phyloP scores from a whole-genome alignment of 257 asterid species.

The Solanum dulcamara region DNA sequence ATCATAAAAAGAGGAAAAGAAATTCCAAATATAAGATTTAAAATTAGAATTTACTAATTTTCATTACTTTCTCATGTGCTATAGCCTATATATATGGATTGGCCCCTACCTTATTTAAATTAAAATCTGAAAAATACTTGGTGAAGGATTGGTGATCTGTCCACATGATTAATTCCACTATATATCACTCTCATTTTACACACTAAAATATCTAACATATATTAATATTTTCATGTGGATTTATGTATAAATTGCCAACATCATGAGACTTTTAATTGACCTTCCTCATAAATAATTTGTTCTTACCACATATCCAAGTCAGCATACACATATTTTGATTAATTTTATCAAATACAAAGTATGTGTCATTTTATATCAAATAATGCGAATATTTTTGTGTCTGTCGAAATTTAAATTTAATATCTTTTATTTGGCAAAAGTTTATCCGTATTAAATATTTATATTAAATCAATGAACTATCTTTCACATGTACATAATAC shows the following conservation, averaged over 20 bases:
- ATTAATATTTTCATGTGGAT: background rate
- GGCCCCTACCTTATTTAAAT: background rate
- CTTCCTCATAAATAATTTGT: background rate
- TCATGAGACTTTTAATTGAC: background rate
- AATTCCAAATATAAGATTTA: background rate
- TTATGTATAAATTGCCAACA: background rate
- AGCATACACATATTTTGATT: background rate
- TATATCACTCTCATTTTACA: background rate
- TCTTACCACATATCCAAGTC: background rate
- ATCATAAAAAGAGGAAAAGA: background rate
- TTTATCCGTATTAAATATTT: too few species aligned
- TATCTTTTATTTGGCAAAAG: background rate
- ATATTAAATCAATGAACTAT: too few species aligned
- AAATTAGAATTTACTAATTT: background rate
- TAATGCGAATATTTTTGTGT: background rate
- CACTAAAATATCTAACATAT: background rate
- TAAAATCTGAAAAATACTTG: background rate
- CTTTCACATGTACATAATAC: too few species aligned
- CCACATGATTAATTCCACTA: background rate
- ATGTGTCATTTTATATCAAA: accelerated
- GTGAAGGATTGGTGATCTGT: too few species aligned
- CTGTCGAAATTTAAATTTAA: background rate
- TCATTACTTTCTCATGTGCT: background rate
- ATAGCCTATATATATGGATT: too few species aligned
- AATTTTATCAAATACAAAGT: background rate